Evolutionary conservation across 1,284 basidiomycete species (phyloP), one percentile per base, ranked within the genome.

Genomic region (Cutaneotrichosporon arboriforme): DNA sequence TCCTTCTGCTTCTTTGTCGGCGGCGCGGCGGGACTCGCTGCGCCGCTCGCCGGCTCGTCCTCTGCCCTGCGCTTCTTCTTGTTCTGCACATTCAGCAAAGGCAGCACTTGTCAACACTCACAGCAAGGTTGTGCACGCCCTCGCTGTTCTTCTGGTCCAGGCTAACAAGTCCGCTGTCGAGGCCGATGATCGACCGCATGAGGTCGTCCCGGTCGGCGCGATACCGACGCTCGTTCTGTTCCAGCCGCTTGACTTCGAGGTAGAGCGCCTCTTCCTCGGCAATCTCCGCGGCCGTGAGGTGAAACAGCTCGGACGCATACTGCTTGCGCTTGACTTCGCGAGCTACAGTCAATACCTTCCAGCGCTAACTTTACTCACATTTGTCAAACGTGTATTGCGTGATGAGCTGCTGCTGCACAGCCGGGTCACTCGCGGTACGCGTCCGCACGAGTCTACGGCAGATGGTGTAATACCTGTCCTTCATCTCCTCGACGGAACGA

Each of bases 241-340:
- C 93, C 47, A 98, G 81, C 12, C 90, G 84, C 66, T 94, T 91
- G 47, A 96, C 82, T 72, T 98, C 93, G 60, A 97, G 79, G 75
- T 91, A 98, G 0, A 99, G 80, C 4, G 91, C 89, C 66, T 97
- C 93, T 78, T 98, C 96, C 69, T 99, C 94, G 9, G 86, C 85
- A 39, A 97, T 85, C 74, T 97, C 90, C 49, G 88, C 84, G 1
- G 85, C 82, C 0, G 91, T 90, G 10, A 94, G 84, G 53, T 83
- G 84, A 73, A 94, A 89, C 13, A 98, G 81, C 56, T 86, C 87
- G 2, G 82, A 78, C 10, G 97, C 81, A 63, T 97, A 96, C 57
- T 85, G 84, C 74, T 94, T 97, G 53, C 96, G 85, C 59, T 86
- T 86, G 18, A 84, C 77, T 72, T 99, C 96, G 47, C 90, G 86